Evolutionary conservation across 202 grass and related monocot genomes (phyloP).

Genomic region (Bolboschoenoplectus hybrid): DNA sequence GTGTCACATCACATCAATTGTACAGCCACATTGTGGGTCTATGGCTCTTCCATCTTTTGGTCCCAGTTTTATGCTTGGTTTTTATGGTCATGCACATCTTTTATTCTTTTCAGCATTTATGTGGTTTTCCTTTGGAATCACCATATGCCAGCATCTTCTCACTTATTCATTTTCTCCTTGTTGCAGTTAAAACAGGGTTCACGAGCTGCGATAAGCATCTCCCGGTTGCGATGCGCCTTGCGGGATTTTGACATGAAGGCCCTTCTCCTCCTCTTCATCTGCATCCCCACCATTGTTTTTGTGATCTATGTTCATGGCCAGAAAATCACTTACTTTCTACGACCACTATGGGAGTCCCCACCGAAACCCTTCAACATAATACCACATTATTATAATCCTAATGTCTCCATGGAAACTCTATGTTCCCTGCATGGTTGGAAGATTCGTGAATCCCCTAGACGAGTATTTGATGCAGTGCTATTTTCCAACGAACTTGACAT

Average conservation of each 20-base stretch:
- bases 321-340: conserved; percentile 92
- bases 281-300: conserved; percentile 61
- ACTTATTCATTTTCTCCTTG: conserved; percentile 27
- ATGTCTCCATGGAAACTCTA: conserved; percentile 72
- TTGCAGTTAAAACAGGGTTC: conserved; percentile 66
- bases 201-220: conserved; percentile 67
- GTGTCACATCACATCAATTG: conserved; percentile 15
- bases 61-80: conserved; percentile 13
- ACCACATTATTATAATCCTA: conserved; percentile 80
- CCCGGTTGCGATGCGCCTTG: conserved; percentile 72
- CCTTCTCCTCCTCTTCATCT: conserved; percentile 69
- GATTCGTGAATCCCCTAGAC: conserved; percentile 67
- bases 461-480: conserved; percentile 81
- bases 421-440: conserved; percentile 90
- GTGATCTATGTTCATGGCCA: conserved; percentile 75
- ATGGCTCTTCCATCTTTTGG: conserved; percentile 21
- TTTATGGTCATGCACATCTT: neutral
- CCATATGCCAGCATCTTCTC: neutral
- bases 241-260: conserved; percentile 73
- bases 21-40: conserved; percentile 19
- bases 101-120: conserved; percentile 14
- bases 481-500: conserved; percentile 93
- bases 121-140: conserved; percentile 9
- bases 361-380: conserved; percentile 73
- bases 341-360: conserved; percentile 84